Evolutionary conservation across 495 filamentous ascomycete genomes (phyloP).

Genomic region (Pyrenula massariospora): DNA sequence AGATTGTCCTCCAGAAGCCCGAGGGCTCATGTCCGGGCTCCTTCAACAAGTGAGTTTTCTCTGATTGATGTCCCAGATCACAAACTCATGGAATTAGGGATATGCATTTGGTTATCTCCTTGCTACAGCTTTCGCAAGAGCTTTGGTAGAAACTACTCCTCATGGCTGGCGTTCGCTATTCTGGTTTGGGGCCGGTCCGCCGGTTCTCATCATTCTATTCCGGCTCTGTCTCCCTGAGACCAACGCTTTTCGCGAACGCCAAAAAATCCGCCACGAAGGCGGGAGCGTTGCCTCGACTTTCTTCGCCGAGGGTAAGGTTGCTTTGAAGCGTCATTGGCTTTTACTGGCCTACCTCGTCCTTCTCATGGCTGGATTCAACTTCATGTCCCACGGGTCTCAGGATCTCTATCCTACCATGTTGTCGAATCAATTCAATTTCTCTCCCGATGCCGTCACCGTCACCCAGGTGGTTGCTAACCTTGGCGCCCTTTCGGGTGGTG

Average conservation of each 20-base stretch:
- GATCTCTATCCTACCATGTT: slow-evolving; percentile 87
- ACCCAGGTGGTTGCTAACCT: slow-evolving; percentile 80
- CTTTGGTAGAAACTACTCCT: slow-evolving; percentile 55
- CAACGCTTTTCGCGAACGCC: slow-evolving; percentile 48
- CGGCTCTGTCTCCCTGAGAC: slow-evolving; percentile 72
- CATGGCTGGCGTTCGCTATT: slow-evolving; percentile 74
- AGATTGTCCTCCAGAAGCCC: slow-evolving; percentile 62
- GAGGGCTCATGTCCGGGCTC: slow-evolving; percentile 70
- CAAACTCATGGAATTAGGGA: no score
- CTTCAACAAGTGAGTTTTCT: slow-evolving; percentile 52
- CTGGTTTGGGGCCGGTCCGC: slow-evolving; percentile 76
- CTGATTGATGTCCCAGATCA: no score
- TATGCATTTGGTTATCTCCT: slow-evolving; percentile 84
- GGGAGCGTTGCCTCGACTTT: slow-evolving; percentile 49
- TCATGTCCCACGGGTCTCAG: slow-evolving; percentile 88
- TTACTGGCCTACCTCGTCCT: slow-evolving; percentile 70
- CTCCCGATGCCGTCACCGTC: slow-evolving; percentile 58
- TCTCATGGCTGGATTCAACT: slow-evolving; percentile 86
- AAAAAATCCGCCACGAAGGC: slow-evolving; percentile 39
- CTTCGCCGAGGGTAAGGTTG: slow-evolving; percentile 62
- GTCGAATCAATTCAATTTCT: slow-evolving; percentile 64
- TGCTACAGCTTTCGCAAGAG: slow-evolving; percentile 65
- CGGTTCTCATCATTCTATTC: slow-evolving; percentile 71
- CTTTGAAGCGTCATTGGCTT: slow-evolving; percentile 66
- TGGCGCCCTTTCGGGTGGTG: slow-evolving; percentile 71